These are phyloP conservation scores for Sphenostylis stenocarpa DNA, from an alignment of 306 rosid species.

Conservation along the genomic window DNA sequence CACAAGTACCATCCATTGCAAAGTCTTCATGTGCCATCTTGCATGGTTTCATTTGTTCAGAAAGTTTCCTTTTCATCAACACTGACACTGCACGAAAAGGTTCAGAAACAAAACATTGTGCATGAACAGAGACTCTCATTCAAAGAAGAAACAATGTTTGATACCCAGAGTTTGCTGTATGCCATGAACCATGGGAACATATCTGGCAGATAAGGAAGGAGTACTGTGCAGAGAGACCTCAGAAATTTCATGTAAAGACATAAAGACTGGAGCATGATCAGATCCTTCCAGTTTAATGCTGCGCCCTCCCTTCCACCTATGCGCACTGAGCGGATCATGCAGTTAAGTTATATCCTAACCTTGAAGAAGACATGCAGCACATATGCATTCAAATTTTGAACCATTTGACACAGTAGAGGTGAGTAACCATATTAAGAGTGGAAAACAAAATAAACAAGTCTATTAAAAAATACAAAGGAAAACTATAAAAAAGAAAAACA, in stretches of 20 bases:
- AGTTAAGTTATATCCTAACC: conserved; percentile 13
- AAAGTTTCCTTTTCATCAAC: conserved; percentile 55
- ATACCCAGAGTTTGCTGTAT: conserved; percentile 87
- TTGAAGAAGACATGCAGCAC: conserved; percentile 24
- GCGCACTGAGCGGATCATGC: conserved; percentile 35
- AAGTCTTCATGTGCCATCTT: conserved; percentile 21
- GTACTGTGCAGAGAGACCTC: conserved; percentile 65
- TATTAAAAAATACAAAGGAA: not conserved
- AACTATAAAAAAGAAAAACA: not conserved
- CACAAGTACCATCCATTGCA: conserved; percentile 30
- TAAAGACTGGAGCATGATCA: conserved; percentile 92
- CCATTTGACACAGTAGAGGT: conserved; percentile 4
- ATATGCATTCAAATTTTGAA: conserved; percentile 14
- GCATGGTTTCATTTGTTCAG: conserved; percentile 26
- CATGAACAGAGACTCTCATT: conserved; percentile 9
- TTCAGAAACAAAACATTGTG: conserved; percentile 6
- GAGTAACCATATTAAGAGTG: conserved; percentile 17
- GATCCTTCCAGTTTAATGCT: conserved; percentile 85
- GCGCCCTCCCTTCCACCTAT: conserved; percentile 82
- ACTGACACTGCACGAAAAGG: conserved; percentile 63
- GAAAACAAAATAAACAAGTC: not conserved
- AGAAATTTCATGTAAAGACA: conserved; percentile 64
- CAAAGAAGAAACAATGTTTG: conserved; percentile 24
- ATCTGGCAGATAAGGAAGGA: conserved; percentile 82
- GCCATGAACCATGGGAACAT: conserved; percentile 77